These are phyloP conservation scores for Calocera cornea DNA, from an alignment of 768 basidiomycete species.

Conservation along the genomic window DNA sequence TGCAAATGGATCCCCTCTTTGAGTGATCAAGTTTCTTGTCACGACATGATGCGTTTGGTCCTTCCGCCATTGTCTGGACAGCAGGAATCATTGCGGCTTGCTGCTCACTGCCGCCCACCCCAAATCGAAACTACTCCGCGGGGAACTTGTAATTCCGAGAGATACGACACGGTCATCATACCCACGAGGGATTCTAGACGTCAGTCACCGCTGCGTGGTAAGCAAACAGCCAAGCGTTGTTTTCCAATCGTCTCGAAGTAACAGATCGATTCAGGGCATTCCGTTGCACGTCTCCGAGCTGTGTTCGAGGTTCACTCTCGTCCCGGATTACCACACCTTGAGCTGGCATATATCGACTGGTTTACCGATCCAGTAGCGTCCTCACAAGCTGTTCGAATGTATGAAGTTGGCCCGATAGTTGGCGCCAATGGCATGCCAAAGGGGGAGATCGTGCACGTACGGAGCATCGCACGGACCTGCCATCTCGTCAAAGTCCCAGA, in stretches of 20 bases:
- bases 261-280: neutral
- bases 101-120: neutral
- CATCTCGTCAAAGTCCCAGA: neutral
- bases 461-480: neutral
- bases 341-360: conserved; percentile 21
- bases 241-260: too few relatives aligned
- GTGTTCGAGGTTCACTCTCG: conserved; percentile 12
- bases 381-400: neutral
- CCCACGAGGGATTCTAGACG: neutral
- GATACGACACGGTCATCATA: conserved; percentile 12
- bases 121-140: neutral
- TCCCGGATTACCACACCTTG: conserved; percentile 8
- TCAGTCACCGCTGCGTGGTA: too few relatives aligned
- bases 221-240: too few relatives aligned
- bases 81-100: neutral
- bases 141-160: neutral
- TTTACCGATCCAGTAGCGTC: conserved; percentile 13
- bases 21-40: neutral
- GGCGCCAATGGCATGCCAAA: too few relatives aligned
- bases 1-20: neutral
- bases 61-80: neutral
- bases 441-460: neutral
- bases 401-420: too few relatives aligned
- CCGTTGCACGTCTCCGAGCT: neutral
- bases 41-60: neutral